Conservation (phyloP, 192 early-diverging fungal species). For the Coemansia sp. region DNA sequence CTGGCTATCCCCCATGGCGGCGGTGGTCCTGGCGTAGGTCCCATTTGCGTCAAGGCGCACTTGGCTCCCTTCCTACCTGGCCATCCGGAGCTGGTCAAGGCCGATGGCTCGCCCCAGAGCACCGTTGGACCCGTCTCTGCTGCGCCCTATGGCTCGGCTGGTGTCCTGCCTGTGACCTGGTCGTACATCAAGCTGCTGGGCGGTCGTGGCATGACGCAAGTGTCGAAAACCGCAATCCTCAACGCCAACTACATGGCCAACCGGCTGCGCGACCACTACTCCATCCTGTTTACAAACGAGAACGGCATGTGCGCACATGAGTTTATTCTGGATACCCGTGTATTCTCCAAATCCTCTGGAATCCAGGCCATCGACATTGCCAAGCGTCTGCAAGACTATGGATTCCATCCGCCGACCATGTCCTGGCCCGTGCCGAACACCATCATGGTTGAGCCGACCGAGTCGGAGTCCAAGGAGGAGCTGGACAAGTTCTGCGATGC, state of each 20-base stretch:
- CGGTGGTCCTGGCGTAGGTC: constrained; percentile 97
- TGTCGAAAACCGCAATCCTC: constrained; percentile 88
- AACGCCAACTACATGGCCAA: constrained; percentile 99
- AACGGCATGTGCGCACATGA: constrained; percentile 98
- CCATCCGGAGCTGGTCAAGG: constrained; percentile 76
- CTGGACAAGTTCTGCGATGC: constrained; percentile 98
- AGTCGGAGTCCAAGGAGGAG: constrained; percentile 90
- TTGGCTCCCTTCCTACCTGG: constrained; percentile 90
- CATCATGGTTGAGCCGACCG: constrained; percentile 99
- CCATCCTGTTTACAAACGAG: constrained; percentile 87
- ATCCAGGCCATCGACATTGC: constrained; percentile 96
- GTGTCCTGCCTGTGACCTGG: constrained; percentile 97
- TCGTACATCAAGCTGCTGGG: constrained; percentile 99
- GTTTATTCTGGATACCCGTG: constrained; percentile 95
- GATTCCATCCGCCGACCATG: constrained; percentile 99
- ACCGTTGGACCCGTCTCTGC: constrained; percentile 92
- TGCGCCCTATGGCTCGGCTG: constrained; percentile 94
- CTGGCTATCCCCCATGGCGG: constrained; percentile 99
- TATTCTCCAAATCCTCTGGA: constrained; percentile 74
- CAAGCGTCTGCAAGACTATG: constrained; percentile 98
- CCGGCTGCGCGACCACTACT: constrained; percentile 88
- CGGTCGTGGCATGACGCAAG: constrained; percentile 81
- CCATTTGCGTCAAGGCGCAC: constrained; percentile 91
- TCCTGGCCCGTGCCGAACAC: constrained; percentile 99
- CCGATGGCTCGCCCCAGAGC: constrained; percentile 61